phyloP scores from a whole-genome alignment of 2,329 filamentous ascomycete genomes.

The Phialemonium atrogriseum region DNA sequence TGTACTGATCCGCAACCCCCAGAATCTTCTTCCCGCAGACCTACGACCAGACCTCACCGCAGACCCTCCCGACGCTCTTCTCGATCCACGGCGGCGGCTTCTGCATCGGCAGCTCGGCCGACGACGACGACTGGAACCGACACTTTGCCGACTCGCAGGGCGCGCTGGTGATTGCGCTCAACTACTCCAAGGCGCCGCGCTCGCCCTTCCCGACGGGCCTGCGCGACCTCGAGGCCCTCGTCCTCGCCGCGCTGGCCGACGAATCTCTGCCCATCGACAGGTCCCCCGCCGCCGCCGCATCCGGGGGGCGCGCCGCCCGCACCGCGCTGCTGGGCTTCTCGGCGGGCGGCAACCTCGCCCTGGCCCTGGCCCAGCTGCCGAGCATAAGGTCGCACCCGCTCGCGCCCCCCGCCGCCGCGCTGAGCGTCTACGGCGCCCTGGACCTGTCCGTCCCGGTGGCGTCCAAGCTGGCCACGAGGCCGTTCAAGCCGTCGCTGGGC shows the following conservation, averaged over 20 bases:
- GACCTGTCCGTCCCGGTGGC: slow-evolving; percentile 26
- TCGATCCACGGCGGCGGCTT: slow-evolving; percentile 46
- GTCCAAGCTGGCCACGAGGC: slow-evolving; percentile 21
- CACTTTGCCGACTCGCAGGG: slow-evolving; percentile 29
- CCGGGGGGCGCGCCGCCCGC: no score
- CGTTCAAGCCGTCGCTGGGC: slow-evolving; percentile 25
- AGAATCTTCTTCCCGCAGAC: slow-evolving; percentile 32
- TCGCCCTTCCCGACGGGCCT: slow-evolving; percentile 33
- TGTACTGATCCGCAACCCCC: no score
- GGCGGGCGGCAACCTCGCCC: slow-evolving; percentile 40
- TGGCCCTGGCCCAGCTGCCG: slow-evolving; percentile 31
- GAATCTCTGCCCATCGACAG: slow-evolving; percentile 36
- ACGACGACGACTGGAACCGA: slow-evolving; percentile 39
- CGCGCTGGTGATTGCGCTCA: slow-evolving; percentile 36
- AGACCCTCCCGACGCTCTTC: slow-evolving; percentile 33
- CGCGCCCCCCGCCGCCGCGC: slow-evolving; percentile 20
- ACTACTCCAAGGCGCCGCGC: slow-evolving; percentile 39
- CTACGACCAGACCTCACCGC: slow-evolving; percentile 19
- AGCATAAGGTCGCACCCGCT: slow-evolving; percentile 21
- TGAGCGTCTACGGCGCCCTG: slow-evolving; percentile 35
- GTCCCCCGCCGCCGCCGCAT: no score
- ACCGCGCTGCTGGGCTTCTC: slow-evolving; percentile 40
- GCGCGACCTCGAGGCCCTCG: slow-evolving; percentile 36
- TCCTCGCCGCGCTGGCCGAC: slow-evolving; percentile 32
- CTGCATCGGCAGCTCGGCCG: slow-evolving; percentile 29